A percentile compares a stretch with the other conserved stretches of the same genome.
phyloP scores from a whole-genome alignment of 225 moss, liverwort and hornwort species.

The Ulota crispa region DNA sequence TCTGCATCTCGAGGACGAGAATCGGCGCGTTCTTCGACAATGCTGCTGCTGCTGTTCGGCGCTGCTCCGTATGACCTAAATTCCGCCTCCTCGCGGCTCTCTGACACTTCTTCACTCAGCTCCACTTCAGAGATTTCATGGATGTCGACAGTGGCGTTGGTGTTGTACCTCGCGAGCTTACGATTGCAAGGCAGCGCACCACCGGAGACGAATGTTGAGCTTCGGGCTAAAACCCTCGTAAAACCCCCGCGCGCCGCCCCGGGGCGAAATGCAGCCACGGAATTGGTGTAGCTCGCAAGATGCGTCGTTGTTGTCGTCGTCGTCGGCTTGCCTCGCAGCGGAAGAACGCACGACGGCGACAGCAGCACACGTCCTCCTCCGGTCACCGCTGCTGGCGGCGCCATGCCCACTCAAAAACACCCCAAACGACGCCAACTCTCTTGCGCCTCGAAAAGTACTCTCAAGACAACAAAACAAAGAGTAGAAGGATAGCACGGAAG shows the following conservation, averaged over 20 bases:
- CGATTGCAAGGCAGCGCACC: not conserved
- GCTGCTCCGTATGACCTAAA: constrained; percentile 15
- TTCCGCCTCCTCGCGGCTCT: not conserved
- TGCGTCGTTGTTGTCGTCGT: not conserved
- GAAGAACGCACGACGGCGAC: not conserved
- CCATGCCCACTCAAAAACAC: constrained; percentile 17
- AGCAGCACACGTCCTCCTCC: constrained; percentile 14
- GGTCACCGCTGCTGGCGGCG: constrained; percentile 30
- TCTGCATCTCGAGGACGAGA: not conserved
- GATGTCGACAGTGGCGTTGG: constrained; percentile 13
- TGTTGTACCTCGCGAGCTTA: not conserved
- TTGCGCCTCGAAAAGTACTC: not conserved
- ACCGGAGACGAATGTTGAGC: not conserved
- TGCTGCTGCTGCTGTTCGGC: not conserved
- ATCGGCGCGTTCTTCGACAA: not conserved
- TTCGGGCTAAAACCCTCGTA: constrained; percentile 11
- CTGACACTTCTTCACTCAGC: constrained; percentile 21
- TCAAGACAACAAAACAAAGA: not conserved
- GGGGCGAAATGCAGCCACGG: not conserved
- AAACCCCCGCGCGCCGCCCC: constrained; percentile 12
- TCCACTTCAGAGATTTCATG: constrained; percentile 16
- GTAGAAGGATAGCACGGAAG: not conserved
- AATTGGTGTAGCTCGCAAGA: not conserved
- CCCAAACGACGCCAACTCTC: not conserved
- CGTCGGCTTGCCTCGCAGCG: not conserved